Base-by-base conservation (phyloP, 352 stramenopile species). In the Pythium pectinolyticum region DNA sequence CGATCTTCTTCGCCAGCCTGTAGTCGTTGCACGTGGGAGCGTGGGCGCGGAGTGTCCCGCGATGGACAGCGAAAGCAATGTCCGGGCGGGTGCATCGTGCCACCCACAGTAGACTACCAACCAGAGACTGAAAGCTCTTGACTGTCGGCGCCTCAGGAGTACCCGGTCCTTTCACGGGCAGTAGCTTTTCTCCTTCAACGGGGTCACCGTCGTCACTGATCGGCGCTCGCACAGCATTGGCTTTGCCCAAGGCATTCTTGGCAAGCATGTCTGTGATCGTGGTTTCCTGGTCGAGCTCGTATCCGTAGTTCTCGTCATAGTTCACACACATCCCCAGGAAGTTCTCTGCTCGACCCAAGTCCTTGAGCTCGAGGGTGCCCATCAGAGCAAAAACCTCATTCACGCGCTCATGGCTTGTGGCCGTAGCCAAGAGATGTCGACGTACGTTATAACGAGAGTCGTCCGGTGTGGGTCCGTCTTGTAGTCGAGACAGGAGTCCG, bases 71-170 rank as follows among this genome's bases (percentile, higher is more conserved):
- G 43, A 67, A 78, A 0, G 61, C 20, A n/a, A 72, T 77, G 50
- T 52, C 45, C 9, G 45, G 45, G 7, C 45, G 45, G 6, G 25
- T 52, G 45, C 59, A 76, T 0, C 70, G 27, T 2, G 69, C 28
- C 0, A 76, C 25, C 70, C 73, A 78, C n/a, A 75, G 14, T 11
- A 77, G 53, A 24, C 66, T 78, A 0, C 67, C 70, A 0, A 77
- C 58, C 8, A 84, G 11, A 0, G 69, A 74, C 66, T 72, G 66
- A 14, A 80, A 75, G 2, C 20, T 69, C 30, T 40, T 49, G 9
- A 68, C 27, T 0, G 58, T 77, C 15, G 61, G 60, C 2, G n/a
- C 11, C 40, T 58, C 52, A 10, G 37, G 46, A 12, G 32, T 37
- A 12, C 32, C 32, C 12, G 32, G 32, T 37, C 32, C 32, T 7